Base-by-base conservation (phyloP, 2,329 filamentous ascomycete genomes). In the Alternaria arborescens region DNA sequence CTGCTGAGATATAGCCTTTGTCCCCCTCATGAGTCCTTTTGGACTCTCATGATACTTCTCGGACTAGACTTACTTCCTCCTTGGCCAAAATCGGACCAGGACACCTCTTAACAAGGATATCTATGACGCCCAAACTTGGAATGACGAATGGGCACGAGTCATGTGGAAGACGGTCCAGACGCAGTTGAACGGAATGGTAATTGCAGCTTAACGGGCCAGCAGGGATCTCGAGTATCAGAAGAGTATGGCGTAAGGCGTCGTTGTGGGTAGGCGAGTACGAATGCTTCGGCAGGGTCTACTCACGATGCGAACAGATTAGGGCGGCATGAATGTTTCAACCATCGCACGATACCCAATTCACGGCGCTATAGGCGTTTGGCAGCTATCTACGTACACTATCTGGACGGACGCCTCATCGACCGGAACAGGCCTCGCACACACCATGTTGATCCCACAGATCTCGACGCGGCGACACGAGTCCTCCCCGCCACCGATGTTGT, bases 271-370 rank as follows among this genome's bases (percentile, higher is more conserved):
- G 59, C 64, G 51, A 64, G 66, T 65, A 65, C 52, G 18, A 28
- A 42, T 59, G 47, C 60, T 62, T 61, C 48, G 57, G 46, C 55
- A 48, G 52, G 46, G 55, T 63, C 50, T 62, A 61, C 65, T 70
- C 62, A 68, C 61, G 36, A 26, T 28, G 18, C 54, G 43, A 43
- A 55, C 54, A 64, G 58, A 59, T 53, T 52, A 50, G 53, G 44
- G 59, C 58, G 46, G 46, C 40, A 58, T 50, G 53, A 43, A 61
- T 32, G 41, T 53, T 32, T 42, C 26, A 38, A 50, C 43, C 52
- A 34, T 55, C 26, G 44, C 43, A 41, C 34, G 34, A 61, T 61
- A 64, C 64, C 64, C 64, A 36, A 30, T 26, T 40, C 36, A 44
- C 55, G 34, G 24, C 36, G 47, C 55, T 61, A 30, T 42, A 48